Percentiles rank a stretch among this genome's conserved stretches.
These are phyloP conservation scores for Akanthomyces muscarius DNA, from an alignment of 2,329 filamentous ascomycete species.

Conservation along the genomic window DNA sequence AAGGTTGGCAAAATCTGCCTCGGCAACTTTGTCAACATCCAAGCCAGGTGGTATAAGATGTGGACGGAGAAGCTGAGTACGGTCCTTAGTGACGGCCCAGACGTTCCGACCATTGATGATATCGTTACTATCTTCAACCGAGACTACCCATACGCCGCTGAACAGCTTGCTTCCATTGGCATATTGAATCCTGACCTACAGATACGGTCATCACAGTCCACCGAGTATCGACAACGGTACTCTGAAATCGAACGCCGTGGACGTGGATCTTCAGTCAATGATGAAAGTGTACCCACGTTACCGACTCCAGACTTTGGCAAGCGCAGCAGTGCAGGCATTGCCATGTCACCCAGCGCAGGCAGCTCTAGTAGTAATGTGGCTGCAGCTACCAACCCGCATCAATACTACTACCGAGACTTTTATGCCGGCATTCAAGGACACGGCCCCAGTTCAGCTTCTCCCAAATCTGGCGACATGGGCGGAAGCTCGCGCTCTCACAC, in stretches of 20 bases:
- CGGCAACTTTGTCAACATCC: conserved; percentile 77
- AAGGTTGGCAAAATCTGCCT: conserved; percentile 80
- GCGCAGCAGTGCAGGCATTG: conserved; percentile 64
- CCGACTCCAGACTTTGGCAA: conserved; percentile 64
- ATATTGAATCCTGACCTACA: conserved; percentile 72
- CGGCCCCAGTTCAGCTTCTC: conserved; percentile 56
- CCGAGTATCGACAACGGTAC: conserved; percentile 47
- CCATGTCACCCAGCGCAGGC: conserved; percentile 48
- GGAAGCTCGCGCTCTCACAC: conserved; percentile 46
- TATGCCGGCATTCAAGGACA: conserved; percentile 35
- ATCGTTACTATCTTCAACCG: conserved; percentile 74
- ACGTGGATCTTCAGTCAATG: conserved; percentile 58
- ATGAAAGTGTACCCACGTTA: conserved; percentile 58
- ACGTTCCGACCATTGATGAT: conserved; percentile 64
- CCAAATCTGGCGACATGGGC: conserved; percentile 52
- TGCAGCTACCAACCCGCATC: conserved; percentile 45
- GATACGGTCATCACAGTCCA: conserved; percentile 57
- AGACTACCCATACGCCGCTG: conserved; percentile 74
- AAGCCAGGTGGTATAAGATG: conserved; percentile 75
- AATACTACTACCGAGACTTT: conserved; percentile 55
- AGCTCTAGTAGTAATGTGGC: conserved; percentile 25
- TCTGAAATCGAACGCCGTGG: conserved; percentile 48
- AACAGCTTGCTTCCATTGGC: conserved; percentile 64
- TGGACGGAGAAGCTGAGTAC: conserved; percentile 80
- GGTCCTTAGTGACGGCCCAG: conserved; percentile 60